Evolutionary conservation across 129 eudicot genomes (phyloP).

Genomic region (Calendula officinalis): DNA sequence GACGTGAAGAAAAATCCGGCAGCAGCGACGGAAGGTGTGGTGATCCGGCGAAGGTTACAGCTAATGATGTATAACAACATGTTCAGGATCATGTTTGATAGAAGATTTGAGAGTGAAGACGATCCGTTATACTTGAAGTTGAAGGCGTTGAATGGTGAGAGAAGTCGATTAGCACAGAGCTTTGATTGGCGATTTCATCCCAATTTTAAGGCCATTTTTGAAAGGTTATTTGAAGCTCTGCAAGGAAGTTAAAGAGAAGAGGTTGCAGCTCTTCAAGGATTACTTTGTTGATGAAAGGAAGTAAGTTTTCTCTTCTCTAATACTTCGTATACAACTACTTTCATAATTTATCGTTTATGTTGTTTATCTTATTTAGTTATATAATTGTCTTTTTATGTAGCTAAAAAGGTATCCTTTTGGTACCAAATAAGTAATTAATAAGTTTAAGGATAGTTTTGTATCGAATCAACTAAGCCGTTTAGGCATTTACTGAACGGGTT

Average conservation of each 20-base stretch:
- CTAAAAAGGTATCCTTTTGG: no score
- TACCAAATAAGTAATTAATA: no score
- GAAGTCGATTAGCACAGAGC: slow-evolving; percentile 65
- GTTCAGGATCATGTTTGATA: no score
- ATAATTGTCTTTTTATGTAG: no score
- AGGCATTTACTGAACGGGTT: no score
- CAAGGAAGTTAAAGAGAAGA: slow-evolving; percentile 51
- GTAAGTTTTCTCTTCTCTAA: slow-evolving; percentile 38
- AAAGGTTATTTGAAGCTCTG: slow-evolving; percentile 57
- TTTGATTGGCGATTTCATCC: slow-evolving; percentile 69
- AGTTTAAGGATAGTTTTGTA: no score
- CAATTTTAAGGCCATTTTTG: slow-evolving; percentile 62
- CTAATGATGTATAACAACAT: not conserved
- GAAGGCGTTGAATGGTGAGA: slow-evolving; percentile 48
- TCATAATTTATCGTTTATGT: no score
- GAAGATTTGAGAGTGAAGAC: no score
- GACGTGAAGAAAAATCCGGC: not conserved
- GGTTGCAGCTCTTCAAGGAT: slow-evolving; percentile 62
- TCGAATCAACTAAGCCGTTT: no score
- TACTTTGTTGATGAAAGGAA: slow-evolving; percentile 63
- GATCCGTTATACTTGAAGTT: no score
- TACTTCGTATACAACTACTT: no score
- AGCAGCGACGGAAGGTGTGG: not conserved
- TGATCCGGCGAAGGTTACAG: not conserved
- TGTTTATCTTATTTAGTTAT: no score